Evolutionary conservation across 495 filamentous ascomycete genomes (phyloP), one percentile per base, ranked within the genome.

Genomic region (Saxophila tyrrhenica): DNA sequence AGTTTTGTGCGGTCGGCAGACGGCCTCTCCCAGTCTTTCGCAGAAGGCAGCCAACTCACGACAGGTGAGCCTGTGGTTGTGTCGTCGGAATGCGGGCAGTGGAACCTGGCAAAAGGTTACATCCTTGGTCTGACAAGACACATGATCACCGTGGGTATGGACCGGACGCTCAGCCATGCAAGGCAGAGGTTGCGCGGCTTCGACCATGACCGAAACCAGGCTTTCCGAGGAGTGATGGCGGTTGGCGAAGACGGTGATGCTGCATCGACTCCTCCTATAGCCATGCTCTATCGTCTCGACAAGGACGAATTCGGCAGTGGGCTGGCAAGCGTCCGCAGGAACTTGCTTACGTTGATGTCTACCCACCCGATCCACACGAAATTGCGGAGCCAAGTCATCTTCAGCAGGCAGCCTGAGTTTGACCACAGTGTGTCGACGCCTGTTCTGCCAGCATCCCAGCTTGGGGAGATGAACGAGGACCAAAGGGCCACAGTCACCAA

Each of bases 301-400:
- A 96, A 96, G 67, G 92, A 97, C 61, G 92, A 97, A 65, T 96
- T 96, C 69, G 94, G 86, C 69, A 97, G 91, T 57, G 92, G 92
- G 53, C 94, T 98, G 89, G 89, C 92, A 17, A 84, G 81, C 45
- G 86, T 95, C 39, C 85, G 92, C 46, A 94, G 92, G 65, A 98
- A 96, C 60, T 78, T 98, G 0, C 75, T 98, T 32, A 84, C 89
- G 61, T 75, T 94, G 61, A 95, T 98, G 89, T 81, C 88, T 39
- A 81, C 87, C 57, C 81, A 82, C 39, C 67, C 80, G 15, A 85
- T 80, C 65, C 80, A 85, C 49, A 83, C 85, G n/a, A 75, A 86
- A 58, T 77, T 95, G 45, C 80, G 92, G 44, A 76, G 75, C 25
- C 72, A 96, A 22, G 85, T 96, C 39, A 76, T 97, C 10, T 83